Base-by-base conservation (phyloP, 441 rosid genomes). In the Manihot esculenta region DNA sequence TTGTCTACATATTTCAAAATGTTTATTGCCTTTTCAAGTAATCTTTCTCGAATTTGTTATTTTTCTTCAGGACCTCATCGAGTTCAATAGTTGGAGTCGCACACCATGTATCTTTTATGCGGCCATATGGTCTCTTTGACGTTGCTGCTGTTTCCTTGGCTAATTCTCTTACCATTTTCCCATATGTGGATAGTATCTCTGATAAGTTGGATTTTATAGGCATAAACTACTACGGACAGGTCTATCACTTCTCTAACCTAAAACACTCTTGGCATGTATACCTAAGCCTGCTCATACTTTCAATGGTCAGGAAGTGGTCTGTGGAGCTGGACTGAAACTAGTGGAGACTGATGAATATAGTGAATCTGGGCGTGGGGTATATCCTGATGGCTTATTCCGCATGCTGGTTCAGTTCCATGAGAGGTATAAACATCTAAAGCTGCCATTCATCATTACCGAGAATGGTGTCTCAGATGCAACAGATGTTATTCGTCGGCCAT, bases 151-250 rank as follows among this genome's bases (percentile, higher is more conserved):
- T 94, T 74, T 75, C 91, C 23, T 14, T 92, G 76, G 86, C 87
- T 62, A 94, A 90, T 76, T 89, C 96, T 67, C 88, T 92, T 77
- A 83, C 97, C 54, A 35, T 85, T 63, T 94, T 80, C 81, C 89
- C 97, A 21, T 92, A 24, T 66, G 61, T 94, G 78, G 99, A 94
- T 88, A 84, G 83, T 74, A 83, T 94, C 64, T 77, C 80, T 42
- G 79, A 85, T 65, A 92, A 89, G 78, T 82, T 92, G 76, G 99
- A 94, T 87, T 94, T 74, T 75, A 88, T 94, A 42, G 99, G 97
- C 84, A 82, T 94, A 78, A 94, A 94, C 85, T 94, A 92, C 84
- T 92, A 94, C 45, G 99, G 99, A 77, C 97, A 89, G 94, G 99
- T 94, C 65, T 62, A 56, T 72, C 38, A 38, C 54, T 67, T 74